phyloP scores from a whole-genome alignment of 2,329 filamentous ascomycete species.

The Venturia carpophila region DNA sequence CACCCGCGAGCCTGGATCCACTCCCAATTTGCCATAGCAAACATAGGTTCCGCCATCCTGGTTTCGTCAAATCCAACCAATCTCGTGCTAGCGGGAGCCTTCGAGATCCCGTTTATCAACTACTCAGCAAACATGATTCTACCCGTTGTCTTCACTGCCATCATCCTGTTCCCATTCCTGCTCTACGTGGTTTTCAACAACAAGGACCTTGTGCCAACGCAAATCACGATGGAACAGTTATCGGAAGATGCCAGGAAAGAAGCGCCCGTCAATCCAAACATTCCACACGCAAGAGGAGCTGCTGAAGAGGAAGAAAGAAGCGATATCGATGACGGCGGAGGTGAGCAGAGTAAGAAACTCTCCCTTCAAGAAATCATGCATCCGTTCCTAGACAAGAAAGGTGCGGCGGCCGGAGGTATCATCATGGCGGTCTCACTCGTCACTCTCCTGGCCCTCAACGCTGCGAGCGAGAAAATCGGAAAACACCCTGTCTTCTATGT shows the following conservation, averaged over 20 bases:
- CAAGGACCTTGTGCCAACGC: constrained; percentile 54
- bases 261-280: constrained; percentile 61
- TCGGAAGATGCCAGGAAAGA: constrained; percentile 44
- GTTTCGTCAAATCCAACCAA: constrained; percentile 75
- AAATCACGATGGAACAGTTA: constrained; percentile 61
- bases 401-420: constrained; percentile 55
- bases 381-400: constrained; percentile 60
- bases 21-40: constrained; percentile 63
- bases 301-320: constrained; percentile 43
- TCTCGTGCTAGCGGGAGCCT: constrained; percentile 64
- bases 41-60: constrained; percentile 66
- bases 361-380: constrained; percentile 69
- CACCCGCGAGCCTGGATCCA: constrained; percentile 67
- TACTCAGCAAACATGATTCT: constrained; percentile 75
- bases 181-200: constrained; percentile 62
- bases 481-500: constrained; percentile 58
- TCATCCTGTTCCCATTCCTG: constrained; percentile 61
- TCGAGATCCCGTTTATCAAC: constrained; percentile 61
- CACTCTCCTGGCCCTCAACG: constrained; percentile 58
- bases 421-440: constrained; percentile 62
- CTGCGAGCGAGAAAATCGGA: constrained; percentile 43
- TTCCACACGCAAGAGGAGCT: constrained; percentile 54
- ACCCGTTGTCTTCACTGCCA: constrained; percentile 58
- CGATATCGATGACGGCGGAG: constrained; percentile 31
- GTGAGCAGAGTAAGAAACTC: constrained; percentile 47